These are phyloP conservation scores for Lolium perenne DNA, from an alignment of 176 grass and related monocot genomes.

Conservation along the genomic window DNA sequence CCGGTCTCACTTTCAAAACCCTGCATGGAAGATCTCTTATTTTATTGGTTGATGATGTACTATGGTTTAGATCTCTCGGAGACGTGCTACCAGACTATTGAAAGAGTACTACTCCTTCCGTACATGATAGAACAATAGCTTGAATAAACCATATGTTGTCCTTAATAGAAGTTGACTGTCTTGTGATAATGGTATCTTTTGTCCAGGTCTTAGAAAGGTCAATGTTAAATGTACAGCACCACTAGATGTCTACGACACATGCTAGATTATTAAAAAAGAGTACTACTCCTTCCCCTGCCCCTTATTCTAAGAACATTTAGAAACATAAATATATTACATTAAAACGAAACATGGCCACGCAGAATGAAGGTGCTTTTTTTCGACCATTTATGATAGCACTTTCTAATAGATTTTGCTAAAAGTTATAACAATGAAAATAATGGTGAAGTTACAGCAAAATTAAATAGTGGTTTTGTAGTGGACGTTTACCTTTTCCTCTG, in stretches of 20 bases:
- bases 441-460: not conserved
- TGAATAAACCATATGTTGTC: not conserved
- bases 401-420: not conserved
- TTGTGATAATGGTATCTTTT: not conserved
- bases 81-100: not conserved
- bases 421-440: not conserved
- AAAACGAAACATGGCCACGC: not conserved
- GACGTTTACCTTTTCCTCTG: not conserved
- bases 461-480: not conserved
- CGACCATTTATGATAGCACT: not conserved
- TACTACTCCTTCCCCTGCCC: not conserved
- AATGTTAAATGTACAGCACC: not conserved
- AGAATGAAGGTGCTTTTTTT: not conserved
- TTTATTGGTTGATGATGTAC: not conserved
- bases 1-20: not conserved
- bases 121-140: not conserved
- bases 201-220: not conserved
- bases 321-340: not conserved
- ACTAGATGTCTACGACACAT: not conserved
- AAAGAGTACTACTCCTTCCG: too few relatives aligned
- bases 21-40: not conserved
- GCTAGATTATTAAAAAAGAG: too few relatives aligned
- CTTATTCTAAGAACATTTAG: slow-evolving; percentile 2
- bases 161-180: not conserved
- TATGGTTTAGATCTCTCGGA: not conserved